A percentile compares a stretch with the other conserved stretches of the same genome.
Conservation (phyloP, 2,329 filamentous ascomycete genomes). For the Fusarium graminum region DNA sequence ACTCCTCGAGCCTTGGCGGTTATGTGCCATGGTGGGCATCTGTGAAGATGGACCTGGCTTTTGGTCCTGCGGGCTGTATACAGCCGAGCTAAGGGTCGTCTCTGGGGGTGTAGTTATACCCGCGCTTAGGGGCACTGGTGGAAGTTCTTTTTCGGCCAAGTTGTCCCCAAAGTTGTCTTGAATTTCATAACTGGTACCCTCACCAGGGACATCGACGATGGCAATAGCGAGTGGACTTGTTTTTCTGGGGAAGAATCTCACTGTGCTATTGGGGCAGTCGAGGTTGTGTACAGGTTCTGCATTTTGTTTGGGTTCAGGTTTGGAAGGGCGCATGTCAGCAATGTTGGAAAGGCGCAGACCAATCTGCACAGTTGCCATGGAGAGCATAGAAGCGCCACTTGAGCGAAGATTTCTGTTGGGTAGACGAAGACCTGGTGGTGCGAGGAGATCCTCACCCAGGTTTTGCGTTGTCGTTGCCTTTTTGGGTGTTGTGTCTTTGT, state of each 20-base stretch:
- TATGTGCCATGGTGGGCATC: conserved; percentile 32
- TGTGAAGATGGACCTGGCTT: conserved; percentile 36
- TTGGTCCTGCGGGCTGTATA: conserved; percentile 61
- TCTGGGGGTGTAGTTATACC: conserved; percentile 44
- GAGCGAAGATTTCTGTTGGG: conserved; percentile 59
- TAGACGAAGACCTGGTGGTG: conserved; percentile 61
- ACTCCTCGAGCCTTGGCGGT: conserved; percentile 29
- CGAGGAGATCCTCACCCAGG: conserved; percentile 40
- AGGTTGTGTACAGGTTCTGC: conserved; percentile 55
- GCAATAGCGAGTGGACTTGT: conserved; percentile 46
- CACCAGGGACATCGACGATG: conserved; percentile 46
- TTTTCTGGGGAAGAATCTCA: conserved; percentile 39
- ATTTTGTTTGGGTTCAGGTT: conserved; percentile 40
- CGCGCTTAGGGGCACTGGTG: conserved; percentile 53
- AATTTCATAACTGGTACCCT: conserved; percentile 41
- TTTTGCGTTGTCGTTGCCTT: conserved; percentile 18
- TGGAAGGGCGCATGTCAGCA: conserved; percentile 60
- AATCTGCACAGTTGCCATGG: conserved; percentile 78
- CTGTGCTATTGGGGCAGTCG: conserved; percentile 50
- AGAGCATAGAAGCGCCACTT: conserved; percentile 72
- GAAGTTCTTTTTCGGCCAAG: conserved; percentile 53
- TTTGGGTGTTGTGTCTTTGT: conserved; percentile 49
- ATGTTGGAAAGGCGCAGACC: conserved; percentile 75
- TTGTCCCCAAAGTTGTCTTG: conserved; percentile 41
- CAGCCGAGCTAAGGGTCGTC: conserved; percentile 63